Evolutionary conservation across 164 flowering plant genomes (phyloP), one percentile per base, ranked within the genome.

Genomic region (Kingdonia uniflora): DNA sequence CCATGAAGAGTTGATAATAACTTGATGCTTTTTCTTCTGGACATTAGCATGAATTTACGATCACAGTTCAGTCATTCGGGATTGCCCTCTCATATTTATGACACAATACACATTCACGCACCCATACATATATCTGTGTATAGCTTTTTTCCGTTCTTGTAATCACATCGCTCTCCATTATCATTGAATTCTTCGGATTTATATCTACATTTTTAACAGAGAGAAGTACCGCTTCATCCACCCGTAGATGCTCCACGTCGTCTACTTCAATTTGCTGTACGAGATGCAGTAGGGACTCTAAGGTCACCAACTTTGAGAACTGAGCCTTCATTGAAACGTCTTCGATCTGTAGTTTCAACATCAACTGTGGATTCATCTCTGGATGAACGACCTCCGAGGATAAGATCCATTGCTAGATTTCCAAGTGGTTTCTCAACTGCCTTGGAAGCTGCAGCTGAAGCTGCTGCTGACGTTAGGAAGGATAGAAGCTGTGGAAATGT

Each of bases 251-350:
- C 89, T 7, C 72, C 97, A 50, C 70, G 89, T 14, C 73, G 99
- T 61, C 70, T 92, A 35, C 92, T 88, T 60, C 97, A 92, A 42
- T 88, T 78, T 82, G 99, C 99, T 41, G 85, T 92, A 5, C 65
- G 97, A 54, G 99, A 92, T 64, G 99, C 99, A 0, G 83, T 89
- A 40, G 89, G 71, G 44, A 72, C 77, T 63, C 47, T 72, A 11
- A 68, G 72, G 57, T 62, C 86, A 21, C 57, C 84, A n/a, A 71
- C 39, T 60, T 45, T 59, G 16, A 52, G 54, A 37, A 23, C 47
- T 14, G 85, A 76, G 48, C 80, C 89, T 47, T 49, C 75, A 23
- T 17, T 55, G n/a, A 84, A 80, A 64, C 97, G 95, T 38, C 83
- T 89, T 51, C 80, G 87, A 1, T 92, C 97, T 16, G 91, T 84